Conservation (phyloP, 2,329 filamentous ascomycete genomes). For the Aspergillus brunneoviolaceus region DNA sequence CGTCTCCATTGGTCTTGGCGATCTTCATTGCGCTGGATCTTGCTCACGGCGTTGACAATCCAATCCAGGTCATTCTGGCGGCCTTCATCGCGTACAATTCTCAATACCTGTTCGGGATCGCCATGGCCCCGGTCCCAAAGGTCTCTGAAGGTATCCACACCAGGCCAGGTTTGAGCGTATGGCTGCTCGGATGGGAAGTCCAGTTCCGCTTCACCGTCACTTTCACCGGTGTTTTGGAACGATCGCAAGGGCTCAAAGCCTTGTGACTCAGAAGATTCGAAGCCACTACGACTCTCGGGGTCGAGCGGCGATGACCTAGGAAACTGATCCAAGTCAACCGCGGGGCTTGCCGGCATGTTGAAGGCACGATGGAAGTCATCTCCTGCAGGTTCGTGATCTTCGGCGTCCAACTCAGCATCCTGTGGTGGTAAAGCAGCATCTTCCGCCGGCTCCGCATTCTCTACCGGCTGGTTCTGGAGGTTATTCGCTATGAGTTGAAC, state of each 20-base stretch:
- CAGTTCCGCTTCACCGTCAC: conserved; percentile 11
- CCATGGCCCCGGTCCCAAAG: conserved; percentile 60
- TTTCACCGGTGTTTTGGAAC: conserved; percentile 7
- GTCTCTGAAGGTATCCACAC: conserved; percentile 54
- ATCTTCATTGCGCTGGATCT: conserved; percentile 19
- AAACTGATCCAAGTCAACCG: conserved; percentile 9
- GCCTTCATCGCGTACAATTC: conserved; percentile 62
- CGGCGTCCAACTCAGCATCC: conserved; percentile 9
- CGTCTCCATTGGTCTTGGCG: not conserved
- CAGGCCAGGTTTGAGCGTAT: conserved; percentile 20
- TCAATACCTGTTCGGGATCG: conserved; percentile 58
- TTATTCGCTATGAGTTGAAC: conserved; percentile 46
- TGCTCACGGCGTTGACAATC: conserved; percentile 57
- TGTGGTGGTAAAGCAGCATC: conserved; percentile 14
- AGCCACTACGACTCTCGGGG: not conserved
- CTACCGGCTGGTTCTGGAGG: conserved; percentile 26
- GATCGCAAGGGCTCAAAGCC: not conserved
- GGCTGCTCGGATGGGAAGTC: conserved; percentile 7
- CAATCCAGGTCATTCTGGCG: conserved; percentile 59
- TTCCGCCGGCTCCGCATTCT: conserved; percentile 16
- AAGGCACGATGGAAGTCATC: conserved; percentile 9
- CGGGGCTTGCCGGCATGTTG: conserved; percentile 9
- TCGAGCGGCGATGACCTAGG: conserved; percentile 11
- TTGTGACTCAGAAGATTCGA: conserved; percentile 1
- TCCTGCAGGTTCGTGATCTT: conserved; percentile 11